phyloP scores from a whole-genome alignment of 202 grass and related monocot species.

The Panicum hallii region DNA sequence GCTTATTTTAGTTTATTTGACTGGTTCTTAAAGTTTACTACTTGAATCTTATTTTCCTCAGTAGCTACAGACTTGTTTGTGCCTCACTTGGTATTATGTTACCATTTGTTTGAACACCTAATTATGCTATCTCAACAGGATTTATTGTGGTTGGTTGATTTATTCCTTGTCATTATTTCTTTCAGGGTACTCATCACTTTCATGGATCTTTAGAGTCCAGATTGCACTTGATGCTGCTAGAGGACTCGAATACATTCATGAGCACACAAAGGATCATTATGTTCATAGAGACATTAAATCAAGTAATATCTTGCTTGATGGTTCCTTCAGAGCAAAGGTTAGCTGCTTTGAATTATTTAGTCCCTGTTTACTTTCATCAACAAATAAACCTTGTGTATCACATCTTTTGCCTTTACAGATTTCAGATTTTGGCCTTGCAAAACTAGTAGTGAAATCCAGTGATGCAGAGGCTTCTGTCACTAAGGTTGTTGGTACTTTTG shows the following conservation, averaged over 20 bases:
- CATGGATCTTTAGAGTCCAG: slow-evolving; percentile 99
- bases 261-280: slow-evolving; percentile 99
- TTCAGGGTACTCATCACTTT: slow-evolving; percentile 85
- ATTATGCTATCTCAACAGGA: not conserved
- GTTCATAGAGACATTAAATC: slow-evolving; percentile 99
- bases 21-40: not conserved
- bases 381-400: not conserved
- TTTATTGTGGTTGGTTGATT: slow-evolving; percentile 35
- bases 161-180: slow-evolving; percentile 24
- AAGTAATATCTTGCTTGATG: slow-evolving; percentile 97
- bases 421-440: slow-evolving; percentile 99
- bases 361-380: slow-evolving; percentile 15
- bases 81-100: not conserved
- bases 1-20: not conserved
- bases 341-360: slow-evolving; percentile 33
- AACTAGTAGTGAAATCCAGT: slow-evolving; percentile 77
- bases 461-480: slow-evolving; percentile 95
- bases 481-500: slow-evolving; percentile 98
- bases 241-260: slow-evolving; percentile 99
- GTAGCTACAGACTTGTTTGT: slow-evolving; percentile 5
- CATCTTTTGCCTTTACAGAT: slow-evolving; percentile 63
- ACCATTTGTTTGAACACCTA: slow-evolving; percentile 1
- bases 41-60: not conserved
- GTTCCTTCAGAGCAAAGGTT: slow-evolving; percentile 95
- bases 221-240: slow-evolving; percentile 96